These are phyloP conservation scores for Carex arenaria DNA, from an alignment of 202 grass and related monocot species.

Conservation along the genomic window DNA sequence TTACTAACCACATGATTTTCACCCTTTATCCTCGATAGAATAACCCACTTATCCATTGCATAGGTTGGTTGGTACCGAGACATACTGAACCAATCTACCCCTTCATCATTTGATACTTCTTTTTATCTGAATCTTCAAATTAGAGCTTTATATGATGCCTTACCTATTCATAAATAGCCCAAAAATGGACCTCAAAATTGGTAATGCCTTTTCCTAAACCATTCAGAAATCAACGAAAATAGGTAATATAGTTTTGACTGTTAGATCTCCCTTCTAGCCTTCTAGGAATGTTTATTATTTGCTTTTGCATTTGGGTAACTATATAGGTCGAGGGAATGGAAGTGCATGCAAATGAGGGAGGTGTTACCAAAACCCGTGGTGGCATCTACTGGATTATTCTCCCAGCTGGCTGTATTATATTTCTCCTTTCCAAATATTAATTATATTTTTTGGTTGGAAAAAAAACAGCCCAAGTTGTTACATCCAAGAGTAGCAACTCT, in stretches of 20 bases:
- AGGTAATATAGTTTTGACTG: background rate
- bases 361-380: conserved; percentile 79
- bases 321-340: conserved; percentile 90
- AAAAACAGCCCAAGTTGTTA: background rate
- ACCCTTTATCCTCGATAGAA: background rate
- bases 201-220: background rate
- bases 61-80: background rate
- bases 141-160: background rate
- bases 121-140: background rate
- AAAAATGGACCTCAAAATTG: background rate
- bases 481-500: background rate
- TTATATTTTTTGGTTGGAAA: background rate
- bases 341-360: conserved; percentile 94
- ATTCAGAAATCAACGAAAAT: background rate
- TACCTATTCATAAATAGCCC: background rate
- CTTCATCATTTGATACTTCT: background rate
- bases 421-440: conserved; percentile 4
- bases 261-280: background rate
- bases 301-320: background rate
- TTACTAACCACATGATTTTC: background rate
- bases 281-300: conserved; percentile 9
- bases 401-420: conserved; percentile 88
- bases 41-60: background rate
- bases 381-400: conserved; percentile 99
- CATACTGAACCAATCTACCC: background rate